Base-by-base conservation (phyloP, 805 yeast species). In the Middelhovenomyces tepae region DNA sequence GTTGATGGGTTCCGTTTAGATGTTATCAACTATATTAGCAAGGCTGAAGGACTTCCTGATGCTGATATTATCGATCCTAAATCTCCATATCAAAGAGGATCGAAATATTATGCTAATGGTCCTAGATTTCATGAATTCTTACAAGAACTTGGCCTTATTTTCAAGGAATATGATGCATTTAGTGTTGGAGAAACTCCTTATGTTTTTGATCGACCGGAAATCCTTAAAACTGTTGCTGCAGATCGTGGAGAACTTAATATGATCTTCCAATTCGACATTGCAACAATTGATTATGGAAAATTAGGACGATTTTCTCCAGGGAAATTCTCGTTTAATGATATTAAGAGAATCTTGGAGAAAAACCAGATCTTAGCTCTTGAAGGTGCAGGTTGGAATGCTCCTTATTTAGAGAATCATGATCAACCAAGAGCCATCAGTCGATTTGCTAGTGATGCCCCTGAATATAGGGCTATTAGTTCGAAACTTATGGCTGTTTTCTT, bases 1-100 rank as follows among this genome's bases (percentile, higher is more conserved):
- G 62, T 69, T 19, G 75, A 71, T 47, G 78, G 78, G 2, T 73
- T 73, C 57, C 60, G 78, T 54, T 69, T 73, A 35, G 78, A 73
- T 47, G 62, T 70, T 19, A 73, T 74, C 18, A 67, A 71, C 20
- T 50, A 69, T 54, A 69, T 69, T 56, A 64, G 73, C 21, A 73
- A 73, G 54, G 60, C 50, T 13, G 65, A 53, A 36, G 50, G 55
- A 1, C 65, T 59, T 40, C 63, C 59, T 21, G 76, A 72, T 42
- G 73, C 73, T 1, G 74, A 73, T 21, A 50, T 70, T 24, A 51
- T 53, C 14, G 60, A 57, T 51, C 65, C 68, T 16, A 62, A 54
- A 32, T 36, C 44, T 17, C 57, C 57, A 31, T 61, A 43, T 46
- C 76, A 71, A 54, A 62, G 65, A 16, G 53, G 60, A 31, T 46